Conservation (phyloP, 331 rosid species). For the Dryas integrifolia region DNA sequence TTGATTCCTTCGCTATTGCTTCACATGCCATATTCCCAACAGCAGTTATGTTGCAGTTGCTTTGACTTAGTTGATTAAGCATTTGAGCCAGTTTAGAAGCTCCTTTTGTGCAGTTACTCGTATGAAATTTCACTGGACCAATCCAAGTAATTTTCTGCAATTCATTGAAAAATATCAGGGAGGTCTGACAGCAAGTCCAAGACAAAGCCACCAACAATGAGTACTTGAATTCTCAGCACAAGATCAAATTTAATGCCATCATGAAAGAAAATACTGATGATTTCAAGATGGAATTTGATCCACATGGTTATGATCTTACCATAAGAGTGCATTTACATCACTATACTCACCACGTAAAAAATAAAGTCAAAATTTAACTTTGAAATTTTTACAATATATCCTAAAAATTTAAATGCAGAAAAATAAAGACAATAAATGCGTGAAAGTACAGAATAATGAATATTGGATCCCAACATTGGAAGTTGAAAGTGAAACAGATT, state of each 20-base stretch:
- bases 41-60: slow-evolving; percentile 53
- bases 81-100: slow-evolving; percentile 61
- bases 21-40: slow-evolving; percentile 65
- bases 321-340: background rate
- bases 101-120: slow-evolving; percentile 41
- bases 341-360: background rate
- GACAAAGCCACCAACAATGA: slow-evolving; percentile 2
- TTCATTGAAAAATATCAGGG: slow-evolving; percentile 1
- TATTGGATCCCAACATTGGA: background rate
- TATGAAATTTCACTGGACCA: slow-evolving; percentile 68
- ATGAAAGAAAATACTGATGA: slow-evolving; percentile 2
- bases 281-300: slow-evolving; percentile 15
- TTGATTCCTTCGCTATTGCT: slow-evolving; percentile 48
- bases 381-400: too few relatives aligned
- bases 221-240: slow-evolving; percentile 14
- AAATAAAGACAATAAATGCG: background rate
- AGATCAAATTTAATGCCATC: slow-evolving; percentile 7
- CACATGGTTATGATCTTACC: background rate
- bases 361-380: background rate
- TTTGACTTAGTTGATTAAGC: slow-evolving; percentile 50
- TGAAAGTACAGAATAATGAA: background rate
- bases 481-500: background rate
- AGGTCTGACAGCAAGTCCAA: background rate
- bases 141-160: slow-evolving; percentile 77
- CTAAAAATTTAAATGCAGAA: background rate